These are phyloP conservation scores for Clarkia xantiana DNA, from an alignment of 345 rosid genomes.

Conservation along the genomic window DNA sequence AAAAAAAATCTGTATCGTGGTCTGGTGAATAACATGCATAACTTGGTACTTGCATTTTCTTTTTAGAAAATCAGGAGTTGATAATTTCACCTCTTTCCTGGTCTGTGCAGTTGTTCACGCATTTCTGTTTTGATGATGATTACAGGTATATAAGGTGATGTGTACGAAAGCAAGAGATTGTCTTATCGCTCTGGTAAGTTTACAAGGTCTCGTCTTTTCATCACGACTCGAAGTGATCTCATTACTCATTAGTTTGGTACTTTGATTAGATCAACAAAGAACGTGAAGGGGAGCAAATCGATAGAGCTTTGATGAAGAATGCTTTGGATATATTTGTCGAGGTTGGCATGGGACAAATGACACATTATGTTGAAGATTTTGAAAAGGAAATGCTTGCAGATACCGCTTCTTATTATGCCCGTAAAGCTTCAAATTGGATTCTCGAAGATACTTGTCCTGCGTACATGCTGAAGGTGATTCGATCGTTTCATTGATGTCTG, in stretches of 20 bases:
- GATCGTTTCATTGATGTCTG: too few species aligned
- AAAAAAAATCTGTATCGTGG: not conserved
- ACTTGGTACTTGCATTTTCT: not conserved
- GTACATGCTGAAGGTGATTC: constrained; percentile 29
- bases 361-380: constrained; percentile 20
- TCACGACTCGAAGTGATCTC: not conserved
- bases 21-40: not conserved
- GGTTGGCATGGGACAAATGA: constrained; percentile 18
- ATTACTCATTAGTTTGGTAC: not conserved
- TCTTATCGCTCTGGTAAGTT: constrained; percentile 21
- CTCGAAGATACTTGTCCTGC: constrained; percentile 15
- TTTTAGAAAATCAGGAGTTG: too few species aligned
- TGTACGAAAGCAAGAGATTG: constrained; percentile 20
- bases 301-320: constrained; percentile 28
- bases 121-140: not conserved
- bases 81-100: not conserved
- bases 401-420: constrained; percentile 23
- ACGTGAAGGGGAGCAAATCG: constrained; percentile 34
- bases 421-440: constrained; percentile 34
- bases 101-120: not conserved
- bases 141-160: constrained; percentile 22
- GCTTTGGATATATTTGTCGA: constrained; percentile 24
- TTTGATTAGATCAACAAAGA: constrained; percentile 24
- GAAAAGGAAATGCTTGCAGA: constrained; percentile 24
- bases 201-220: not conserved